A percentile compares a stretch with the other conserved stretches of the same genome.
These are phyloP conservation scores for Didymella pomorum DNA, from an alignment of 2,329 filamentous ascomycete genomes.

Conservation along the genomic window DNA sequence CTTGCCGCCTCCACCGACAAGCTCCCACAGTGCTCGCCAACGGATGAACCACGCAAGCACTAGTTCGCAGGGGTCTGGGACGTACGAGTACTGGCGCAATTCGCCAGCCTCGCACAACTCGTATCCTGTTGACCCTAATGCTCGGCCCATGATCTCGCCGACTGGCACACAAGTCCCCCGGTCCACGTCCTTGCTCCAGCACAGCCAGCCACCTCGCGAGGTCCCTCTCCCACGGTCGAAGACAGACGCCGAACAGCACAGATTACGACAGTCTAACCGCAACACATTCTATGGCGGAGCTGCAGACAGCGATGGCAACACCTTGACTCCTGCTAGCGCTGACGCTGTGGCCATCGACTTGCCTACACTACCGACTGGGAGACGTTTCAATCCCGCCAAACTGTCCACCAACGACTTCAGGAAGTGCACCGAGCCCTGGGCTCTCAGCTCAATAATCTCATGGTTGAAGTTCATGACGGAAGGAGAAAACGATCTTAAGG, in stretches of 20 bases:
- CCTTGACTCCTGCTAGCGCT: slow-evolving; percentile 60
- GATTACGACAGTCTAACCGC: slow-evolving; percentile 53
- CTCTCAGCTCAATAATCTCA: slow-evolving; percentile 81
- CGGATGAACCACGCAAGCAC: slow-evolving; percentile 53
- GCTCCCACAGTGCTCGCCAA: slow-evolving; percentile 55
- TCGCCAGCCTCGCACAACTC: slow-evolving; percentile 42
- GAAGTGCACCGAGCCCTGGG: slow-evolving; percentile 90
- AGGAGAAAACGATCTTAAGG: slow-evolving; percentile 85
- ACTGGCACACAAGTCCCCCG: slow-evolving; percentile 46
- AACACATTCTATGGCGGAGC: slow-evolving; percentile 47
- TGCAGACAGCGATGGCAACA: slow-evolving; percentile 59
- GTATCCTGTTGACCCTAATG: slow-evolving; percentile 44
- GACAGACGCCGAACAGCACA: slow-evolving; percentile 81
- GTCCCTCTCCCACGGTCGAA: slow-evolving; percentile 88
- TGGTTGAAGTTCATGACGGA: slow-evolving; percentile 93
- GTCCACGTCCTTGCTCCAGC: slow-evolving; percentile 74
- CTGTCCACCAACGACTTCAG: slow-evolving; percentile 81
- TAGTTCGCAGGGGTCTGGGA: slow-evolving; percentile 41
- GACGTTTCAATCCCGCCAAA: slow-evolving; percentile 86
- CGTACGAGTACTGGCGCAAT: slow-evolving; percentile 58
- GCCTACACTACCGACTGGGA: slow-evolving; percentile 80
- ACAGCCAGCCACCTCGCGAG: slow-evolving; percentile 80
- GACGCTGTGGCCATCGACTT: slow-evolving; percentile 75
- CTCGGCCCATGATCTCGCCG: slow-evolving; percentile 44
- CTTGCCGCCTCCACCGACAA: slow-evolving; percentile 69